These are phyloP conservation scores for Escallonia rubra DNA, from an alignment of 129 eudicot genomes.

Conservation along the genomic window DNA sequence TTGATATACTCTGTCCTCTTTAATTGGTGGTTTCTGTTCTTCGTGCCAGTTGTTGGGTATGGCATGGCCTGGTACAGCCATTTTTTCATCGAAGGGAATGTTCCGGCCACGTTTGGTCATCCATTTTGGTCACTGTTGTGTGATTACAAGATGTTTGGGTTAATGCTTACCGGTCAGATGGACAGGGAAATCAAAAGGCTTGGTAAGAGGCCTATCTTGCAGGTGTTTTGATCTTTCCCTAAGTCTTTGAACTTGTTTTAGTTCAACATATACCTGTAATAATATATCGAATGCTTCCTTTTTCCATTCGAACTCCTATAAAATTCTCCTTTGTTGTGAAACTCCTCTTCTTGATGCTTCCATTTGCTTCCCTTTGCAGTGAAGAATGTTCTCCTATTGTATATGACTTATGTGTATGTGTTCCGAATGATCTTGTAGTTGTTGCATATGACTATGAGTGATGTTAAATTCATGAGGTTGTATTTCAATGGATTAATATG, in stretches of 20 bases:
- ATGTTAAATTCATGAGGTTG: neutral
- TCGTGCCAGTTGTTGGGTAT: slow-evolving; percentile 75
- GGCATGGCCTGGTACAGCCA: slow-evolving; percentile 96
- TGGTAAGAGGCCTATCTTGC: slow-evolving; percentile 83
- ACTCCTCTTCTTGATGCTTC: no score
- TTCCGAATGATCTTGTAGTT: slow-evolving; percentile 8
- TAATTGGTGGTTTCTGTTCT: slow-evolving; percentile 60
- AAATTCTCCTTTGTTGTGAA: neutral
- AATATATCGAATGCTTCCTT: slow-evolving; percentile 19
- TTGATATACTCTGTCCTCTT: slow-evolving; percentile 53
- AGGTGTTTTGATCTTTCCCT: slow-evolving; percentile 41
- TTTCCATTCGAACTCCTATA: slow-evolving; percentile 7
- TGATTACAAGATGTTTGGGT: slow-evolving; percentile 95
- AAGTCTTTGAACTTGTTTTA: neutral
- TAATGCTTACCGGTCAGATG: slow-evolving; percentile 96
- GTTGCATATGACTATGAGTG: neutral
- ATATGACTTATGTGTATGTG: slow-evolving; percentile 17
- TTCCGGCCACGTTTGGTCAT: slow-evolving; percentile 92
- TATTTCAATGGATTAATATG: neutral
- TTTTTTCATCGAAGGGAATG: slow-evolving; percentile 81
- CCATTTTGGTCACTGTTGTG: slow-evolving; percentile 89
- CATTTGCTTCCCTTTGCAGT: neutral
- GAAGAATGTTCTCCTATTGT: slow-evolving; percentile 2
- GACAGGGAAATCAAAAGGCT: slow-evolving; percentile 95
- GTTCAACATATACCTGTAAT: slow-evolving; percentile 18